Percentiles rank a stretch among this genome's conserved stretches.
These are phyloP conservation scores for Boletus sp. DNA, from an alignment of 768 basidiomycete genomes.

Conservation along the genomic window DNA sequence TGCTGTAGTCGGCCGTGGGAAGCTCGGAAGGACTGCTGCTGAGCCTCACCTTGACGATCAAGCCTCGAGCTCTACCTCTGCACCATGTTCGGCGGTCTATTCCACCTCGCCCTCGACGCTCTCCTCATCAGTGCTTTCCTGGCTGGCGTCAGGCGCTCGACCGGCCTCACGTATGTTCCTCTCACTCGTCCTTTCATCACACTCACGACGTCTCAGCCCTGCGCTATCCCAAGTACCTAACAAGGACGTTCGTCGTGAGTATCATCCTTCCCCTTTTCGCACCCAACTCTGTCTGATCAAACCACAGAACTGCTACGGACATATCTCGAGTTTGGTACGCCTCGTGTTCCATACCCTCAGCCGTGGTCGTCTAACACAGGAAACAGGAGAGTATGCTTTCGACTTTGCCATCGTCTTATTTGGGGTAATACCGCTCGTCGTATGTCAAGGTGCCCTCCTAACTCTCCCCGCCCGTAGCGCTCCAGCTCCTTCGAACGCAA, in stretches of 20 bases:
- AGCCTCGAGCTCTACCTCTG: background rate
- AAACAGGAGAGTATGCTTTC: conserved; percentile 75
- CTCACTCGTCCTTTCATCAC: background rate
- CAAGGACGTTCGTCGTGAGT: conserved; percentile 85
- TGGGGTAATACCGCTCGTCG: conserved; percentile 47
- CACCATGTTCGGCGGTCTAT: conserved; percentile 34
- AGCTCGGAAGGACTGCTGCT: background rate
- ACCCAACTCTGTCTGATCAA: background rate
- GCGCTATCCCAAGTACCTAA: conserved; percentile 75
- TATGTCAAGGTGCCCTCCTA: conserved; percentile 1
- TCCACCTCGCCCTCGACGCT: conserved; percentile 75
- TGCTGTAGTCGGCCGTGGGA: conserved; percentile 15
- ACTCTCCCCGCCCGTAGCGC: conserved; percentile 40
- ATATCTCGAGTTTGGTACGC: conserved; percentile 77
- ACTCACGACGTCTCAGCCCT: conserved; percentile 44
- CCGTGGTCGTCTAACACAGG: background rate
- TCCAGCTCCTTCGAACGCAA: conserved; percentile 70
- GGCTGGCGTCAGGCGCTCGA: conserved; percentile 80
- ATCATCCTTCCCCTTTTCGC: background rate
- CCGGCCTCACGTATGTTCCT: conserved; percentile 74
- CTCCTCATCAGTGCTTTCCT: conserved; percentile 76
- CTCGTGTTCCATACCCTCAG: background rate
- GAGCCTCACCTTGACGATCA: background rate
- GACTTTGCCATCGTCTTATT: conserved; percentile 84
- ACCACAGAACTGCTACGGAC: conserved; percentile 61